A percentile compares a stretch with the other conserved stretches of the same genome.
These are phyloP conservation scores for Fraxinus greggii DNA, from an alignment of 305 asterid species.

Conservation along the genomic window DNA sequence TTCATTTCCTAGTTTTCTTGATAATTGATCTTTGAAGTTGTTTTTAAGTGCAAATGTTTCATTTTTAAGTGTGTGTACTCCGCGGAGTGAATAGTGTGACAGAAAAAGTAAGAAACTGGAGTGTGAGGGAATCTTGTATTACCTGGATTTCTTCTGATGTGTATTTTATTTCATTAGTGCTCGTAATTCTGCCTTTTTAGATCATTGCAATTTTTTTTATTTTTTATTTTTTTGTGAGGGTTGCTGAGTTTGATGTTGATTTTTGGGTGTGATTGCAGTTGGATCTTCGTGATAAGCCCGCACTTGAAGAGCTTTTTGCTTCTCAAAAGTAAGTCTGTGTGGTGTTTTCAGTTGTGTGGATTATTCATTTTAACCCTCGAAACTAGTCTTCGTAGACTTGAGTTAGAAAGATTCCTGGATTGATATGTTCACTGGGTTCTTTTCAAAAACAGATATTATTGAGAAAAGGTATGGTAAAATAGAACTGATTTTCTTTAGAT, in stretches of 20 bases:
- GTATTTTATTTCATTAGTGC: not conserved
- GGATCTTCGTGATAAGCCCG: constrained; percentile 72
- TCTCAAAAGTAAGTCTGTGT: constrained; percentile 65
- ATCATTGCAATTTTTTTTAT: not conserved
- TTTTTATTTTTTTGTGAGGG: not conserved
- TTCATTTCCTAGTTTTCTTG: not conserved
- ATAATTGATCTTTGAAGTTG: constrained; percentile 4
- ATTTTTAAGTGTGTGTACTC: constrained; percentile 13
- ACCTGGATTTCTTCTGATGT: not conserved
- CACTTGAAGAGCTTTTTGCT: constrained; percentile 64
- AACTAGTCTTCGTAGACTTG: not conserved
- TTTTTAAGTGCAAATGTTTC: constrained; percentile 18
- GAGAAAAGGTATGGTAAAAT: not conserved
- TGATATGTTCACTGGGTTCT: not conserved
- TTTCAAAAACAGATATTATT: not conserved
- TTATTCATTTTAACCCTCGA: not conserved
- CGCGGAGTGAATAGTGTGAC: not conserved
- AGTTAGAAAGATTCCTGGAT: constrained; percentile 1
- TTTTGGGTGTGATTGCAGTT: constrained; percentile 40
- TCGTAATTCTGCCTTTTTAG: not conserved
- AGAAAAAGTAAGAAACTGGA: not conserved
- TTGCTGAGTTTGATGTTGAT: constrained; percentile 18
- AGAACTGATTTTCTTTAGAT: not conserved
- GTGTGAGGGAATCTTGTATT: not conserved
- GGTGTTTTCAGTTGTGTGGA: not conserved